phyloP scores from a whole-genome alignment of 1,139 yeast species.

The Diutina siamensis region DNA sequence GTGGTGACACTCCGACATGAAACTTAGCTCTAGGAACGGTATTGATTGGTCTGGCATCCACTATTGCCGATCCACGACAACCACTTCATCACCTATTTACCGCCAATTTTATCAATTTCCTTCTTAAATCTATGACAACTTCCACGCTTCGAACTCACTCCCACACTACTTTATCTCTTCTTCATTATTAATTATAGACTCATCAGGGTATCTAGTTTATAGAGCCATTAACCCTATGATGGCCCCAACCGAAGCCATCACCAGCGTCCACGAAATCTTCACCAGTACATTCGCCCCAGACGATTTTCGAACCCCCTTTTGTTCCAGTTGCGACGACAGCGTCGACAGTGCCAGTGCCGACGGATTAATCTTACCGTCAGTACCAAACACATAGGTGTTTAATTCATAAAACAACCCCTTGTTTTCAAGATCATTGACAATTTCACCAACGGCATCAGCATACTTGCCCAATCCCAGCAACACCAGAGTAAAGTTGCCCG shows the following conservation, averaged over 20 bases:
- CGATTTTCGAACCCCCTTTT: neutral
- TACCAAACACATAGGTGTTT: slow-evolving; percentile 23
- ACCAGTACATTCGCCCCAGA: neutral
- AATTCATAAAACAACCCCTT: slow-evolving; percentile 30
- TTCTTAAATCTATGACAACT: no score
- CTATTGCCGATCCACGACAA: no score
- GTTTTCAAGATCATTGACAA: slow-evolving; percentile 23
- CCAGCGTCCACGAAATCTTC: neutral
- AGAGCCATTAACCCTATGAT: neutral
- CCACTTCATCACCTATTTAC: no score
- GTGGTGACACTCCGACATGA: no score
- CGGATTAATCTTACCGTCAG: no score
- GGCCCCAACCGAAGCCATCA: neutral
- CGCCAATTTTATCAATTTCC: no score
- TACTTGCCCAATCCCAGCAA: slow-evolving; percentile 18
- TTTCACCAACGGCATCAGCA: slow-evolving; percentile 19
- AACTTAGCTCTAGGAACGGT: no score
- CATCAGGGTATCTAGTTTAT: neutral
- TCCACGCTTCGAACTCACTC: no score
- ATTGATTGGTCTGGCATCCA: no score
- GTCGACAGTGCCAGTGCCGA: neutral
- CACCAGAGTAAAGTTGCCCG: slow-evolving; percentile 13
- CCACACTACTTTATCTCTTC: no score
- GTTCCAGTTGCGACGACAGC: no score
- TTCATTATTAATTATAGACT: no score